These are phyloP conservation scores for Lophiotrema nucula DNA, from an alignment of 495 filamentous ascomycete genomes.

Conservation along the genomic window DNA sequence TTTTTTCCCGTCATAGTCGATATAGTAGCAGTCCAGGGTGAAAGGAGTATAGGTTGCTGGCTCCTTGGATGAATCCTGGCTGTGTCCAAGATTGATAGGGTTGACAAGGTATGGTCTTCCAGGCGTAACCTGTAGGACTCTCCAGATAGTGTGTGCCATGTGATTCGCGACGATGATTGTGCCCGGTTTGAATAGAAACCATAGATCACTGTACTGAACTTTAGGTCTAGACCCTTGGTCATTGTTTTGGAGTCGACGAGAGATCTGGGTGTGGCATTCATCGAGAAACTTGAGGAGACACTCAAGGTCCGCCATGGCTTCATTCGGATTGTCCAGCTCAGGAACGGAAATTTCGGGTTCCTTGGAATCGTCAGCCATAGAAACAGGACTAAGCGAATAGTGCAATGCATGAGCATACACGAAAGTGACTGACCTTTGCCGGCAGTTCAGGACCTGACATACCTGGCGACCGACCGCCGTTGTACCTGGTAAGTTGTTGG, in stretches of 20 bases:
- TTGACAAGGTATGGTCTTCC: not conserved
- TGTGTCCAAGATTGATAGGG: too few species aligned
- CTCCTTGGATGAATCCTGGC: too few species aligned
- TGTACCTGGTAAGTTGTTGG: not conserved
- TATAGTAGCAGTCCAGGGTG: conserved; percentile 3
- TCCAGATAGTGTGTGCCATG: not conserved
- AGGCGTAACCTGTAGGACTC: not conserved
- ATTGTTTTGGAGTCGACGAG: not conserved
- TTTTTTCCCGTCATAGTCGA: conserved; percentile 3
- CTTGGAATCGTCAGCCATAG: not conserved
- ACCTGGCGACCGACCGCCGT: not conserved
- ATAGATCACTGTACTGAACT: conserved; percentile 2
- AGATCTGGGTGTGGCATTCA: not conserved
- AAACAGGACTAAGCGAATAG: too few species aligned
- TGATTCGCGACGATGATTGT: not conserved
- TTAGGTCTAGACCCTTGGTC: not conserved
- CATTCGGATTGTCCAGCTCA: not conserved
- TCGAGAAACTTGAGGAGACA: conserved; percentile 6
- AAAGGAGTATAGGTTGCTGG: not conserved
- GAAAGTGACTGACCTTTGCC: too few species aligned
- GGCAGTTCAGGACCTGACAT: too few species aligned
- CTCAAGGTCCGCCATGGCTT: not conserved
- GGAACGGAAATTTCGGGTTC: not conserved
- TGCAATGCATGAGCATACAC: too few species aligned
- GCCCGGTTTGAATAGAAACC: not conserved